phyloP scores from a whole-genome alignment of 2,329 filamentous ascomycete genomes.

The Exophiala oligosperma region DNA sequence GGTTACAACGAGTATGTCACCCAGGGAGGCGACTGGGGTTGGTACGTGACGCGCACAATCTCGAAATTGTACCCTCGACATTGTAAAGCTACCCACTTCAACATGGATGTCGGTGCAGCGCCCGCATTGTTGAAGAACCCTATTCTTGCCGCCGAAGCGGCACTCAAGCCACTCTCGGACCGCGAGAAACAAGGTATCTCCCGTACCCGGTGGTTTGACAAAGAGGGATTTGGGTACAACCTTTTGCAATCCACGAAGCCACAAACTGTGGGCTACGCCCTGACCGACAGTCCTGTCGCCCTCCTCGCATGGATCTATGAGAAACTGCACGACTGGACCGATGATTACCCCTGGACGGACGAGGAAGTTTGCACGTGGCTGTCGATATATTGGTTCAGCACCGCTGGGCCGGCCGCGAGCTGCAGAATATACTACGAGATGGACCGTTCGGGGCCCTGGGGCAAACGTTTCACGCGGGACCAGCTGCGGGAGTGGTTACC shows the following conservation, averaged over 20 bases:
- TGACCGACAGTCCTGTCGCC: constrained; percentile 69
- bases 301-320: constrained; percentile 78
- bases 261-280: constrained; percentile 68
- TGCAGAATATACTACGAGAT: constrained; percentile 69
- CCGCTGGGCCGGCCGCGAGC: constrained; percentile 66
- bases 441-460: constrained; percentile 37
- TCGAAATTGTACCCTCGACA: constrained; percentile 9
- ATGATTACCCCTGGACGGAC: constrained; percentile 70
- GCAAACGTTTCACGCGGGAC: constrained; percentile 9
- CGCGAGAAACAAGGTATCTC: constrained; percentile 54
- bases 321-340: constrained; percentile 76
- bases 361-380: constrained; percentile 76
- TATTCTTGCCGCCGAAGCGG: constrained; percentile 56
- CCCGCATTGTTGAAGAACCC: constrained; percentile 34
- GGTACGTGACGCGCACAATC: constrained; percentile 47
- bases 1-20: constrained; percentile 36
- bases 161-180: constrained; percentile 55
- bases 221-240: constrained; percentile 56
- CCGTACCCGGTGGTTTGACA: constrained; percentile 57
- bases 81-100: constrained; percentile 11
- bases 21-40: constrained; percentile 68
- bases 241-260: constrained; percentile 65
- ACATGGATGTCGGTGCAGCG: constrained; percentile 17
- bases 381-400: constrained; percentile 70
- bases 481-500: constrained; percentile 38